phyloP scores from a whole-genome alignment of 345 rosid genomes.

The Salix purpurea region DNA sequence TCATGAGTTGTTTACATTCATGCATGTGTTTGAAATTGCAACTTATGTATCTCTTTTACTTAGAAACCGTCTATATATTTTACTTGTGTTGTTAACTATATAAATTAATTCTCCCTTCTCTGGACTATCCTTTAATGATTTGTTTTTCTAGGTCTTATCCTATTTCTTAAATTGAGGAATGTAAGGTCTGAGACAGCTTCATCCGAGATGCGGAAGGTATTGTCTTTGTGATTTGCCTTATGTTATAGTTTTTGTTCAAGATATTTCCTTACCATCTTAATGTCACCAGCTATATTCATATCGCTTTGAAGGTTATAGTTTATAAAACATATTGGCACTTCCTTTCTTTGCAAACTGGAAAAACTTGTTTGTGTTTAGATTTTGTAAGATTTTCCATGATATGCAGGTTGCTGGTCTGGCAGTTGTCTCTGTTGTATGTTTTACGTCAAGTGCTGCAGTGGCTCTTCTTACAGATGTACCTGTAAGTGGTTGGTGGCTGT shows the following conservation, averaged over 20 bases:
- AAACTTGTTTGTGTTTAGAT: neutral
- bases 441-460: conserved; percentile 46
- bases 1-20: neutral
- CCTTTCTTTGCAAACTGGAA: neutral
- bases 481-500: conserved; percentile 25
- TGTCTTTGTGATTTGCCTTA: neutral
- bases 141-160: conserved; percentile 37
- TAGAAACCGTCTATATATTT: neutral
- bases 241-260: neutral
- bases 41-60: neutral
- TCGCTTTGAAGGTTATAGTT: neutral
- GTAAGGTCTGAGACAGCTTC: conserved; percentile 60
- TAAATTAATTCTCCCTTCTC: neutral
- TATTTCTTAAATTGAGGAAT: conserved; percentile 57
- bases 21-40: neutral
- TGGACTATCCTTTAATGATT: neutral
- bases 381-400: neutral
- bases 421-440: conserved; percentile 49
- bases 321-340: neutral
- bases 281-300: neutral
- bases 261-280: neutral
- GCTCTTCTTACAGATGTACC: conserved; percentile 51
- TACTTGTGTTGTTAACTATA: neutral
- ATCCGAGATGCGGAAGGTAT: conserved; percentile 65
- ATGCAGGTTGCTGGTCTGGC: conserved; percentile 65